Evolutionary conservation across 78 protist species (phyloP), one percentile per base, ranked within the genome.

Genomic region (Guillardia theta): DNA sequence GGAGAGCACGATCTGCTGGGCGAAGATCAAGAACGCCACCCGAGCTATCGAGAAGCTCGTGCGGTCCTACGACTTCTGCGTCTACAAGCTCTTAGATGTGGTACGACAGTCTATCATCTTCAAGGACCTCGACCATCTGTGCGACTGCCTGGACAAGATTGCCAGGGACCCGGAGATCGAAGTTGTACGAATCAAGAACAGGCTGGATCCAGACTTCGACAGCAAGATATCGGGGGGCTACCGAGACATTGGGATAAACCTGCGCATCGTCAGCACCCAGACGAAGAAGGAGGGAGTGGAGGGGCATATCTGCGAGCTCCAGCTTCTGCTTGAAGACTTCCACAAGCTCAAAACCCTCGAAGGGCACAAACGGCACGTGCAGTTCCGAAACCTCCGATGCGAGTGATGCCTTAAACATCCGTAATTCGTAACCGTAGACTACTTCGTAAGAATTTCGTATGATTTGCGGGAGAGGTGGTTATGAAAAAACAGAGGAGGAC

Each of bases 41-140:
- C 83, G 83, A 12, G 83, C 83, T 15, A 70, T 70, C 83, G 83
- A 70, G 83, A 70, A 70, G 41, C 33, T 70, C 41, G 36, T 70
- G 41, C 83, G 83, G 36, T 70, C 83, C 10, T 70, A 70, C 83
- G 36, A 70, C 46, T 3, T 6, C 27, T 46, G 44, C 33, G 90
- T 78, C 48, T 37, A 45, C 53, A n/a, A 10, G 50, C 90, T 78
- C 15, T 50, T 78, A 18, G 90, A 78, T 36, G 90, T 78, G 45
- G 39, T 46, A 45, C 45, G 90, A 30, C 90, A 78, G 90, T 8
- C 30, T 22, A 78, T 78, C 90, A 48, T 78, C 48, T 78, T 78
- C 48, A 48, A 78, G 33, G 10, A 19, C 48, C 39, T 43, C 90
- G 1, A 18, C 24, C 43, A 43, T 6, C 45, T 78, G 43, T 0